Base-by-base conservation (phyloP, 257 asterid genomes). In the Nicotiana attenuata region DNA sequence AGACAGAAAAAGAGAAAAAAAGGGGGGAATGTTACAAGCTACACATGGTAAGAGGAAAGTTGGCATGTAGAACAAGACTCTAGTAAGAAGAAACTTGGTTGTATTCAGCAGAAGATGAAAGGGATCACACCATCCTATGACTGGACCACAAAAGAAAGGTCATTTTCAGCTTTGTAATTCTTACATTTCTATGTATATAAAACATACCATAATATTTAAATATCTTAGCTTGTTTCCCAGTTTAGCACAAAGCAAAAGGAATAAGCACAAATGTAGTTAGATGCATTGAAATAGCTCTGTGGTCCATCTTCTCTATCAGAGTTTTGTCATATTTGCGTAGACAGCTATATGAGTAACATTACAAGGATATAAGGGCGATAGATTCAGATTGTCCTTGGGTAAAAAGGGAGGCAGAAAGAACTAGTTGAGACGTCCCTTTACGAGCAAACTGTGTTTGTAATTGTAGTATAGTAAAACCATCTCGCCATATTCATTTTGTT, bases 401-500 rank as follows among this genome's bases (percentile, higher is more conserved):
- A 8, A 35, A 3, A 10, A 10, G 80, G 81, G 75, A 76, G 77
- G 64, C 86, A 85, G 79, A 76, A 56, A 56, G 82, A 73, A 84
- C 57, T 85, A 79, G 13, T 50, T 59, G 90, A 86, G 35, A 82
- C 47, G 91, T 90, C 93, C 59, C 77, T 85, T 84, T 65, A 20
- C 77, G 26, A 83, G 83, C 81, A 76, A 38, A 84, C 60, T 13
- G 19, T 81, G 1, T 77, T 50, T 87, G 28, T 15, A 5, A 53
- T 80, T 87, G 68, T 73, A 82, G 81, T 76, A 10, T 75, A 82
- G 81, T 76, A 7, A 78, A 81, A 47, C 63, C 60, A 68, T 63
- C 57, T 63, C 29, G 45, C 22, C 76, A 5, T 65, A 55, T 59
- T 38, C 7, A 26, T 52, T 59, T 67, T 19, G 14, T 17, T 61